Percentiles rank a stretch among this genome's conserved stretches.
Evolutionary conservation across 202 grass and related monocot genomes (phyloP).

Genomic region (Dendrocalamus latiflorus): DNA sequence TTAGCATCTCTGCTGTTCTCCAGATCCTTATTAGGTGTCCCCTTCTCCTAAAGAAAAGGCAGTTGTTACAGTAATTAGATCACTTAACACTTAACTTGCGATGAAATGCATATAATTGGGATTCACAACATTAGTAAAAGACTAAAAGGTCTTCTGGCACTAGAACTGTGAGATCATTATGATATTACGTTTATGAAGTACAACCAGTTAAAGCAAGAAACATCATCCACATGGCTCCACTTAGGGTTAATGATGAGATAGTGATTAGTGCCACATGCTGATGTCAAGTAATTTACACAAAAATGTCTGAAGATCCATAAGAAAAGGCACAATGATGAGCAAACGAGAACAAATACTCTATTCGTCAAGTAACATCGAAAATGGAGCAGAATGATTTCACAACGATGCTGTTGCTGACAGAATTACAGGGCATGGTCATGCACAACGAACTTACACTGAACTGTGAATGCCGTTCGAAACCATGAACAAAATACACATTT

Average conservation of each 20-base stretch:
- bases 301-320: background rate
- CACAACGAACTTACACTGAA: background rate
- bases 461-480: background rate
- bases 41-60: conserved; percentile 50
- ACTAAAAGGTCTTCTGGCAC: background rate
- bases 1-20: conserved; percentile 52
- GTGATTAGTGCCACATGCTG: background rate
- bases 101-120: background rate
- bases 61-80: conserved; percentile 20
- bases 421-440: background rate
- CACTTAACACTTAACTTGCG: background rate
- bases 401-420: background rate
- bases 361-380: background rate
- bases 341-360: background rate
- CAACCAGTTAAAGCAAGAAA: background rate
- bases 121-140: background rate
- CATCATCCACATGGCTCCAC: background rate
- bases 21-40: conserved; percentile 53
- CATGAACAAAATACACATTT: background rate
- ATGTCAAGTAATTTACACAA: background rate
- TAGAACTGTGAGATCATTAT: background rate
- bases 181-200: background rate
- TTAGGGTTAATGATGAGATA: background rate
- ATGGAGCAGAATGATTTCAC: background rate
- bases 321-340: background rate